phyloP scores from a whole-genome alignment of 345 rosid species.

The Pelargonium nanum region DNA sequence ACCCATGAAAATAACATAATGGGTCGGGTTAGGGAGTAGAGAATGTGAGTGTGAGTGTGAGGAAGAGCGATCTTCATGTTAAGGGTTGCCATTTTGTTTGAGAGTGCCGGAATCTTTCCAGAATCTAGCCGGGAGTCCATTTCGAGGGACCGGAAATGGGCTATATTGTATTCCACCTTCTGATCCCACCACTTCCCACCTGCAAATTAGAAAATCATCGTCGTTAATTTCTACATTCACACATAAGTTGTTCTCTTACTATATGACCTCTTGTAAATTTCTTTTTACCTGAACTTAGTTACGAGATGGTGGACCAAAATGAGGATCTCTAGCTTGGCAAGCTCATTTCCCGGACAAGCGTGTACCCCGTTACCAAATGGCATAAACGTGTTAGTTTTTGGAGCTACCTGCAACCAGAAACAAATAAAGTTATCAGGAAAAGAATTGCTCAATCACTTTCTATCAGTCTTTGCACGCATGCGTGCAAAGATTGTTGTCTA shows the following conservation, averaged over 20 bases:
- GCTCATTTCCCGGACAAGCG: conserved; percentile 86
- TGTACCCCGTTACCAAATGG: conserved; percentile 97
- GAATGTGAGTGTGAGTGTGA: not conserved
- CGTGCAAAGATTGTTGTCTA: too few species aligned
- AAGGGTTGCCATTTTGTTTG: conserved; percentile 5
- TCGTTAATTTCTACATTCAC: too few species aligned
- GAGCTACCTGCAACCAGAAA: conserved; percentile 38
- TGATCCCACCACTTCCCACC: conserved; percentile 69
- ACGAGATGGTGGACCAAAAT: conserved; percentile 64
- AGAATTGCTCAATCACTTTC: too few species aligned
- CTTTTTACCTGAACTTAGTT: conserved; percentile 52
- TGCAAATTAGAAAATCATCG: too few species aligned
- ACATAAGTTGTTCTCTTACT: not conserved
- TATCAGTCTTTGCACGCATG: too few species aligned
- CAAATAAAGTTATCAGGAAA: not conserved
- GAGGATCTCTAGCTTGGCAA: conserved; percentile 83
- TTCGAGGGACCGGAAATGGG: conserved; percentile 79
- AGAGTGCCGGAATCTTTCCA: conserved; percentile 23
- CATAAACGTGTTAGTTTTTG: conserved; percentile 42
- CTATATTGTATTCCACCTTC: conserved; percentile 57
- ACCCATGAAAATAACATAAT: conserved; percentile 10
- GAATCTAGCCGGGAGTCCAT: conserved; percentile 69
- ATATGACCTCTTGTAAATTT: too few species aligned
- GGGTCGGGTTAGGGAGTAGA: conserved; percentile 5
- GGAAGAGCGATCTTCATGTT: not conserved